These are phyloP conservation scores for Dothiorella sarmentorum DNA, from an alignment of 2,329 filamentous ascomycete species.

Conservation along the genomic window DNA sequence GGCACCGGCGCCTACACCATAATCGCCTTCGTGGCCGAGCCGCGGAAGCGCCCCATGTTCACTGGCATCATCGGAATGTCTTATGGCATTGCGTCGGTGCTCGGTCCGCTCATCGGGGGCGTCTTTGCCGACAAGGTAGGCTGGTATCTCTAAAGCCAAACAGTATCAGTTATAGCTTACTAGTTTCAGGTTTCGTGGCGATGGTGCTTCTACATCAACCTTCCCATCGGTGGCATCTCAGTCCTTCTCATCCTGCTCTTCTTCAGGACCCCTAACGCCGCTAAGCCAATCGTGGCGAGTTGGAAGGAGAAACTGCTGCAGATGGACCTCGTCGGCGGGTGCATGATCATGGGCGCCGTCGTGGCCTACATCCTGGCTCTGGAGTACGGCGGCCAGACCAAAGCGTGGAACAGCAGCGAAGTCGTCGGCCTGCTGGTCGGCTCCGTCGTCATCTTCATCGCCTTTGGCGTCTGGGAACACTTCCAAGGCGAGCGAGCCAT, in stretches of 20 bases:
- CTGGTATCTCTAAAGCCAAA: slow-evolving; percentile 28
- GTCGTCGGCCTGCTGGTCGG: background rate
- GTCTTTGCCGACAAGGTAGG: slow-evolving; percentile 24
- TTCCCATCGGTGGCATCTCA: slow-evolving; percentile 44
- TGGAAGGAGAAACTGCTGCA: slow-evolving; percentile 1
- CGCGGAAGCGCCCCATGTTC: slow-evolving; percentile 34
- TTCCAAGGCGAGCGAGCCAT: background rate
- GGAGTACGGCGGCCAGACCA: slow-evolving; percentile 33
- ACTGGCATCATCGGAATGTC: background rate
- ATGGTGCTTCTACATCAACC: slow-evolving; percentile 44
- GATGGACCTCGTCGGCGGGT: slow-evolving; percentile 29
- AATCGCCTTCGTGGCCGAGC: slow-evolving; percentile 41
- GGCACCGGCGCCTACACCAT: slow-evolving; percentile 50
- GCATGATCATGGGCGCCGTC: slow-evolving; percentile 33
- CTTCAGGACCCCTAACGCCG: slow-evolving; percentile 34
- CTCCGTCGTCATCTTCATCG: background rate
- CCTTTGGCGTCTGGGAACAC: slow-evolving; percentile 26
- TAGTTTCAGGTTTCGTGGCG: background rate
- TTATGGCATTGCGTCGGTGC: slow-evolving; percentile 23
- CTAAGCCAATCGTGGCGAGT: slow-evolving; percentile 24
- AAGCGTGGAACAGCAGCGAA: background rate
- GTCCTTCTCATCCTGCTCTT: slow-evolving; percentile 39
- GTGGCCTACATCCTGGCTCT: slow-evolving; percentile 33
- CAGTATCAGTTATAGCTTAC: background rate
- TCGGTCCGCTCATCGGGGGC: slow-evolving; percentile 24